These are phyloP conservation scores for Ensete ventricosum DNA, from an alignment of 176 grass and related monocot species.

Conservation along the genomic window DNA sequence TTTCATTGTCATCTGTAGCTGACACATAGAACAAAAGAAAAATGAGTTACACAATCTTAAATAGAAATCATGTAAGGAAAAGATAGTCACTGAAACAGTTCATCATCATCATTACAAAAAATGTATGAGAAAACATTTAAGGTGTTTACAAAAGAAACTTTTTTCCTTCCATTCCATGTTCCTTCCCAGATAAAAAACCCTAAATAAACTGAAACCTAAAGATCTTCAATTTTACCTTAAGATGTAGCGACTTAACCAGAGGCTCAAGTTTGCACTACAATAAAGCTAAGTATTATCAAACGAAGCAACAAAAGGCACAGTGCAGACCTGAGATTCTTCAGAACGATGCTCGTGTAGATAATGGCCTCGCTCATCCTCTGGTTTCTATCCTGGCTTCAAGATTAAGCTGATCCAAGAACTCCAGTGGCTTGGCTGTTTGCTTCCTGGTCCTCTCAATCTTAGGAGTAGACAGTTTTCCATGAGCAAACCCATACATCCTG, in stretches of 20 bases:
- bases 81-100: not conserved
- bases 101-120: not conserved
- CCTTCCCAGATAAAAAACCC: not conserved
- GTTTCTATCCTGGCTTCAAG: constrained; percentile 30
- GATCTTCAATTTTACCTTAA: not conserved
- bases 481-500: constrained; percentile 63
- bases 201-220: not conserved
- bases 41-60: not conserved
- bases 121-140: not conserved
- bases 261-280: not conserved
- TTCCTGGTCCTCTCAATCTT: constrained; percentile 37
- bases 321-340: not conserved
- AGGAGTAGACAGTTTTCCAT: constrained; percentile 46
- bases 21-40: not conserved
- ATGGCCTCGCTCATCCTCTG: not conserved
- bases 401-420: constrained; percentile 41
- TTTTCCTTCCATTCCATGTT: not conserved
- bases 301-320: not conserved
- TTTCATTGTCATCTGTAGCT: not conserved
- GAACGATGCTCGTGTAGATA: too few species aligned
- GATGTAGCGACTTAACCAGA: not conserved
- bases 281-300: not conserved
- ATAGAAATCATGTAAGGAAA: not conserved
- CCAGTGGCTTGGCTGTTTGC: constrained; percentile 38
- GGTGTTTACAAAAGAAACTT: not conserved